Conservation (phyloP, 139 green algal species). For the Haematococcus lacustris region DNA sequence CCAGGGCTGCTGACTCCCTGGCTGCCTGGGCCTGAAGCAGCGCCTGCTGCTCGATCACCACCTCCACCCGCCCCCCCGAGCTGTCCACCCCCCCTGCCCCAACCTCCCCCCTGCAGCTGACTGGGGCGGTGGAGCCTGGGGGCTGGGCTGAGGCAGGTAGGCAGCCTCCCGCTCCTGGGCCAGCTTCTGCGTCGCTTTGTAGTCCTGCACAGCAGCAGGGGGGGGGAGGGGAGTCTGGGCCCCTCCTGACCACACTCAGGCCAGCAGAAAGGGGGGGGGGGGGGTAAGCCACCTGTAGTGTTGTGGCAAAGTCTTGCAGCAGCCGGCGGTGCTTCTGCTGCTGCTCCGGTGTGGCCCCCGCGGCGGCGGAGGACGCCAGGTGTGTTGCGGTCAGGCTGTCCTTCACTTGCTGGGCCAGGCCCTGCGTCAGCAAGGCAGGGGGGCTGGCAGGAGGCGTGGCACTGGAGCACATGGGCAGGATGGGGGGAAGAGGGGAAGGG, state of each 20-base stretch:
- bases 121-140: no score
- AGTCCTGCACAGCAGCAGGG: conserved; percentile 34
- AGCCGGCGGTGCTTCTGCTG: conserved; percentile 25
- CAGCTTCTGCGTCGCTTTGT: conserved; percentile 49
- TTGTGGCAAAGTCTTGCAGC: conserved; percentile 48
- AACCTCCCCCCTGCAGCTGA: no score
- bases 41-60: conserved; percentile 32
- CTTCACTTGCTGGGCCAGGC: conserved; percentile 40
- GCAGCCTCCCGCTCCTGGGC: conserved; percentile 56
- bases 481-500: no score
- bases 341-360: neutral
- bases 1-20: conserved; percentile 38
- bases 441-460: no score
- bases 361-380: neutral
- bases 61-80: conserved; percentile 44
- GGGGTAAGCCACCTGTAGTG: conserved; percentile 29
- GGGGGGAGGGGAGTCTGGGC: no score
- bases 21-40: conserved; percentile 9
- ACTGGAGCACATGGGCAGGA: no score
- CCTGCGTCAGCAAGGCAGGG: no score
- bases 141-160: conserved; percentile 38
- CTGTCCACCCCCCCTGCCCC: no score
- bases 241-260: no score
- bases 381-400: conserved; percentile 23
- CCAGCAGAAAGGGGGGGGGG: no score